Evolutionary conservation across 306 rosid genomes (phyloP), one percentile per base, ranked within the genome.

Genomic region (Abrus pulchellus): DNA sequence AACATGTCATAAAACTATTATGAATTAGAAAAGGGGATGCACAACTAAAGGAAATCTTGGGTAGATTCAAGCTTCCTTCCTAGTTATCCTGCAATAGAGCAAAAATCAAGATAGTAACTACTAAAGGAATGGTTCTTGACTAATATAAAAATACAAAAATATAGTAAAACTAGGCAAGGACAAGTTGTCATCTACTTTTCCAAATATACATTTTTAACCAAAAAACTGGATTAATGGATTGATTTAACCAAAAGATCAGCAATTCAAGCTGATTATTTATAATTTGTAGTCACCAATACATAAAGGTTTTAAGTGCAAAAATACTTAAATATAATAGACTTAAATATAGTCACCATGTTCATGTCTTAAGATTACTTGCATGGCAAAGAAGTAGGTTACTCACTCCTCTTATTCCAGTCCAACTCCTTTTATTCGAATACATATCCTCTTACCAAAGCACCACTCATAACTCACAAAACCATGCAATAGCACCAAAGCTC

Each of bases 41-140:
- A 82, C 30, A 80, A 94, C 92, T n/a, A 62, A 32, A 77, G 68
- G 50, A 66, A 72, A 79, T 48, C 54, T 70, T 83, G 61, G 6
- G 77, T 80, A 62, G 72, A 59, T 56, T 93, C 76, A 95, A 87
- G 94, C 95, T 85, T 93, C 98, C 87, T 90, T 95, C 88, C 92
- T 86, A 34, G 94, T 91, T 83, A 95, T 89, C 93, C 99, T 95
- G 93, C 68, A 69, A 90, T 71, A 0, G 0, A 63, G 75, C 72
- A 75, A 66, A 48, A 71, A 38, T 66, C 53, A 74, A 64, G 47
- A 72, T 12, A 47, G 50, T 48, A 9, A 80, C 67, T 45, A 38
- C 33, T 68, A 76, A 43, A 72, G 44, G 28, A 36, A 83, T 61
- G 50, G 47, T 54, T 65, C 36, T 48, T 20, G 20, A 20, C 20